Evolutionary conservation across 805 yeast species (phyloP).

Genomic region (Torulaspora franciscae): DNA sequence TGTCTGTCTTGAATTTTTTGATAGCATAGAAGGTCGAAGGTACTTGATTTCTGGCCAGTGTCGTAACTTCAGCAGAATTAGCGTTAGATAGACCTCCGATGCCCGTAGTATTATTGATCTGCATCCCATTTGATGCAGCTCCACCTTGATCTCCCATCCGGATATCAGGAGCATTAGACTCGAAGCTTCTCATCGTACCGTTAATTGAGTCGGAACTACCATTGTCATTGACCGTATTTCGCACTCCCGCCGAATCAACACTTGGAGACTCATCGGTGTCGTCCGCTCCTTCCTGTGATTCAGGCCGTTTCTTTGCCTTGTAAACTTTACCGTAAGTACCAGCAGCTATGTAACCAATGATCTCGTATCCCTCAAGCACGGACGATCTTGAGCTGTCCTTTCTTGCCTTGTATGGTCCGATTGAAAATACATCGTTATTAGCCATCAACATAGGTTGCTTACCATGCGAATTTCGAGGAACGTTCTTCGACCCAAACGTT

Average conservation of each 20-base stretch:
- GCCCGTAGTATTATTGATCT: not conserved
- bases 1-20: constrained; percentile 91
- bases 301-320: constrained; percentile 58
- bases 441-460: constrained; percentile 50
- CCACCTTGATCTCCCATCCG: constrained; percentile 4
- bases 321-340: constrained; percentile 98
- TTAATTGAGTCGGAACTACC: not conserved
- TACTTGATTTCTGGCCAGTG: constrained; percentile 11
- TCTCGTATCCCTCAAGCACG: constrained; percentile 79
- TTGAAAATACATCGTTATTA: constrained; percentile 48
- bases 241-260: constrained; percentile 5
- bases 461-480: constrained; percentile 22
- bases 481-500: constrained; percentile 7
- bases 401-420: constrained; percentile 56
- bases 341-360: constrained; percentile 94
- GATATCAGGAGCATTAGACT: not conserved
- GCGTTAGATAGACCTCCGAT: not conserved
- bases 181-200: constrained; percentile 2
- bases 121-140: constrained; percentile 1
- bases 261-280: constrained; percentile 2
- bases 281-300: constrained; percentile 1
- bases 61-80: constrained; percentile 1
- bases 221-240: not conserved
- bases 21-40: constrained; percentile 60
- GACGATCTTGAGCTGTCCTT: constrained; percentile 63